Base-by-base conservation (phyloP, 1,284 basidiomycete genomes). In the Sporisorium sorghi region DNA sequence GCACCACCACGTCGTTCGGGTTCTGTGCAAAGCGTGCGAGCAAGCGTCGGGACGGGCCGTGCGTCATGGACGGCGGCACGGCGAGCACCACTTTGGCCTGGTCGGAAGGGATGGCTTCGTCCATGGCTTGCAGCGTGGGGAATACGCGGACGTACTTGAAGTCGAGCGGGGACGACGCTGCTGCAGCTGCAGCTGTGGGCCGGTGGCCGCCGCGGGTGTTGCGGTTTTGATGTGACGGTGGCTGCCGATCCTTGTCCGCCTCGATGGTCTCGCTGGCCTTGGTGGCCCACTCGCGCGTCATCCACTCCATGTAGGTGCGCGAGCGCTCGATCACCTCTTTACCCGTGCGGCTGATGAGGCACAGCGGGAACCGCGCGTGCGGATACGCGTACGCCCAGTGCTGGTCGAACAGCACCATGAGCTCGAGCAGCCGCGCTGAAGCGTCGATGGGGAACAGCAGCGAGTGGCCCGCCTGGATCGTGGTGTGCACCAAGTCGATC, bases 261-360 rank as follows among this genome's bases (percentile, higher is more conserved):
- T 71, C 71, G 23, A 72, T 75, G 30, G 62, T 60, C 30, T 75
- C 72, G 55, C 55, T 58, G 15, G 69, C 59, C 58, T 76, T 77
- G 30, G 69, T 78, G 3, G 80, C 93, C 69, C 97, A 91, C 1
- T 93, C 93, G 9, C 94, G 93, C 15, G 95, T 94, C 79, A 98
- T 90, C 95, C 96, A 99, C 85, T 98, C 97, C 89, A 98, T 96
- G 90, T 99, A 92, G 87, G 93, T 96, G 59, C 94, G 87, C 17
- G 97, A 93, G 79, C 96, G 94, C 2, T 93, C 92, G 39, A 98
- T 87, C 90, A 98, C 96, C 85, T 99, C 96, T 72, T 91, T 90
- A 2, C 92, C 94, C 1, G 93, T 96, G 33, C 91, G 88, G 63
- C 92, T 93, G 46, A 99, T 89, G 19, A 99, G 88, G 83, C 96